These are phyloP conservation scores for Saccharum spontaneum DNA, from an alignment of 176 grass and related monocot genomes.

Conservation along the genomic window DNA sequence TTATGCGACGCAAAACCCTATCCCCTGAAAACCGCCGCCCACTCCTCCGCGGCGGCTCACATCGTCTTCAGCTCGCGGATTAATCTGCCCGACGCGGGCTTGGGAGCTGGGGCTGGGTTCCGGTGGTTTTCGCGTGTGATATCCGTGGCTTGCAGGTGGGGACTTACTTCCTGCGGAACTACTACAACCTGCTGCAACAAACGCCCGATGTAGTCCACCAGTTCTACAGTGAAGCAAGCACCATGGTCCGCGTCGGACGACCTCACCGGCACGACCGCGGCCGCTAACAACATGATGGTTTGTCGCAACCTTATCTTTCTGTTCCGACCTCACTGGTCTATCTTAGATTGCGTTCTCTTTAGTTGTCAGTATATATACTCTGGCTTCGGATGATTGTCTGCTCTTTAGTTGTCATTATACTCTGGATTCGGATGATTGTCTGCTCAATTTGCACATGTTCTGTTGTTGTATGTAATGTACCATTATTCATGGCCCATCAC, in stretches of 20 bases:
- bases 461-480: background rate
- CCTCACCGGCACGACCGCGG: slow-evolving; percentile 42
- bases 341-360: background rate
- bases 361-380: background rate
- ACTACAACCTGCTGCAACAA: slow-evolving; percentile 82
- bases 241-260: slow-evolving; percentile 80
- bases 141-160: slow-evolving; percentile 59
- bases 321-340: background rate
- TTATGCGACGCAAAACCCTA: background rate
- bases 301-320: background rate
- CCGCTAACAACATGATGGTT: slow-evolving; percentile 71
- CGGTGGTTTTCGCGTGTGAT: background rate
- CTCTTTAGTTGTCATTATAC: background rate
- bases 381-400: background rate
- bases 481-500: background rate
- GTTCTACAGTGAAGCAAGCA: slow-evolving; percentile 87
- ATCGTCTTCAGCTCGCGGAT: background rate
- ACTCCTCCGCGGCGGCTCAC: too few relatives aligned
- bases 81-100: background rate
- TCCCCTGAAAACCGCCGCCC: background rate
- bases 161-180: slow-evolving; percentile 77
- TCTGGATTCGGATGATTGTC: background rate
- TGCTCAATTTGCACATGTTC: background rate
- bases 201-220: slow-evolving; percentile 73
- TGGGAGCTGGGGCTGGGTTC: background rate